phyloP scores from a whole-genome alignment of 2,329 filamentous ascomycete genomes.

The Colletotrichum limetticola region DNA sequence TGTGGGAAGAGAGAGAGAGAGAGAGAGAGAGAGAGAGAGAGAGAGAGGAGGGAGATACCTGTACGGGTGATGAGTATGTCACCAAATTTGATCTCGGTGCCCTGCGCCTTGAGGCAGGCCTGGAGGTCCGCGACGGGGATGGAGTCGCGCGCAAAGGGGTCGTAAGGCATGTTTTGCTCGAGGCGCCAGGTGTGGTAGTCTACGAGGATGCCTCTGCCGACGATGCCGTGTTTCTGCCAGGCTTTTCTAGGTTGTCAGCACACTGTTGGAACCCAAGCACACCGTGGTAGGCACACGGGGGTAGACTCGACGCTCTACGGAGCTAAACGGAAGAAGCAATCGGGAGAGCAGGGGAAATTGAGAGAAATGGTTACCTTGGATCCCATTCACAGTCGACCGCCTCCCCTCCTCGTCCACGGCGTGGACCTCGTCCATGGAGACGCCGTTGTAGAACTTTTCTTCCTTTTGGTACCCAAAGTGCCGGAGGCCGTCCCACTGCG shows the following conservation, averaged over 20 bases:
- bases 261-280: too few relatives aligned
- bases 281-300: too few relatives aligned
- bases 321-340: too few relatives aligned
- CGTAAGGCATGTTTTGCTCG: conserved; percentile 40
- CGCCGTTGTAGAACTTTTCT: conserved; percentile 45
- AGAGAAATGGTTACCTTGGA: conserved; percentile 20
- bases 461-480: conserved; percentile 52
- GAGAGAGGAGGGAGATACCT: conserved; percentile 36
- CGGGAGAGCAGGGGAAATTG: too few relatives aligned
- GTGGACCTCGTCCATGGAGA: conserved; percentile 61
- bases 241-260: conserved; percentile 18
- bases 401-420: conserved; percentile 25
- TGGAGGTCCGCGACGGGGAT: conserved; percentile 33
- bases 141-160: conserved; percentile 32
- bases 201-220: conserved; percentile 61
- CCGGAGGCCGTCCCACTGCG: conserved; percentile 52
- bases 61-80: conserved; percentile 68
- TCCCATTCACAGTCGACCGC: conserved; percentile 39
- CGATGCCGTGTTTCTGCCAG: conserved; percentile 49
- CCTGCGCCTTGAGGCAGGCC: conserved; percentile 34
- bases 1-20: too few relatives aligned
- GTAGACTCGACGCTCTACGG: too few relatives aligned
- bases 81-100: conserved; percentile 47
- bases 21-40: too few relatives aligned
- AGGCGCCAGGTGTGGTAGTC: conserved; percentile 62